Evolutionary conservation across 2,329 filamentous ascomycete species (phyloP), one percentile per base, ranked within the genome.

Genomic region (Exophiala dermatitidis): DNA sequence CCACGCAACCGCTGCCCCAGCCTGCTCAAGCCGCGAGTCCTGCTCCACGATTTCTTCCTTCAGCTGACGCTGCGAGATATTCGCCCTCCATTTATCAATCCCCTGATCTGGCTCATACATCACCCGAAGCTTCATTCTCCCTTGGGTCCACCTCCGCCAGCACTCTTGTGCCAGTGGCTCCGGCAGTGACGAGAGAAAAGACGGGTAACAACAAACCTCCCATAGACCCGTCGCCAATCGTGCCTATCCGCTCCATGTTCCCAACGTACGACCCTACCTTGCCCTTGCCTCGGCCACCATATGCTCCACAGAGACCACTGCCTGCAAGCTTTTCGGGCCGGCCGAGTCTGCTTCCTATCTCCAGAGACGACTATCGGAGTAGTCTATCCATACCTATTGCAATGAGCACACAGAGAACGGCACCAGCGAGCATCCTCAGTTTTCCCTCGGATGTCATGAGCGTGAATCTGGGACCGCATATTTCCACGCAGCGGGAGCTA

Each of bases 171-270:
- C 52, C 48, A 40, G 45, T 41, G 28, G 37, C 44, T 9, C 49
- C 47, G 3, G 41, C 46, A 38, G 9, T 34, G n/a, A 33, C 43
- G 9, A 32, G 9, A 12, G 38, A 28, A 28, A 41, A 10, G 12
- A 12, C n/a, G 5, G 19, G 3, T 26, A 31, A 28, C 1, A 47
- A 45, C 10, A 56, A 56, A 41, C 47, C 57, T n/a, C 53, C 52
- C 19, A 37, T 49, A 40, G 57, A 48, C 30, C 54, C 55, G 10
- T 67, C 71, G 2, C 68, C 70, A 0, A 60, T 66, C 2, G 53
- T 67, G 26, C 69, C 70, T 7, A 73, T 75, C 58, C 68, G 62
- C 52, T 74, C 73, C 3, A 74, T 74, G 57, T 74, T 75, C 54
- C 73, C 73, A 5, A 69, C 63, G 6, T 73, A 73, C 54, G 65